Conservation (phyloP, 1,284 basidiomycete species). For the Pterula multifida region DNA sequence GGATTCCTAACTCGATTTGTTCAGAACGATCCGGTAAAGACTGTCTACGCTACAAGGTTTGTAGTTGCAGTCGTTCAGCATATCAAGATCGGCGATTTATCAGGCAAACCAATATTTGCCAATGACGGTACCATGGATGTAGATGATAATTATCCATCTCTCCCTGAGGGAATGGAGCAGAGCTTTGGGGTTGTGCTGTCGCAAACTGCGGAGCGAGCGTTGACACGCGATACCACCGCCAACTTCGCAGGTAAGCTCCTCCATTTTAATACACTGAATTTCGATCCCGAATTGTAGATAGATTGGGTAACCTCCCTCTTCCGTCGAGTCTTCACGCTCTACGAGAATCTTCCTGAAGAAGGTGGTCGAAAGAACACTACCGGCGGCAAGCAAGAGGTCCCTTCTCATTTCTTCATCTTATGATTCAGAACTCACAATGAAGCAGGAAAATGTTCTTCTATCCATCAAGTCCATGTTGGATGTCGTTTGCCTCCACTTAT, state of each 20-base stretch:
- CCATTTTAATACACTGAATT: conserved; percentile 4
- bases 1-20: conserved; percentile 6
- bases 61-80: conserved; percentile 71
- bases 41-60: conserved; percentile 71
- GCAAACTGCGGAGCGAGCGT: conserved; percentile 60
- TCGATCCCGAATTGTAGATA: conserved; percentile 14
- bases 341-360: conserved; percentile 92
- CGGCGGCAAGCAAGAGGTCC: conserved; percentile 68
- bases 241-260: conserved; percentile 54
- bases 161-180: conserved; percentile 45
- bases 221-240: conserved; percentile 69
- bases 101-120: conserved; percentile 26
- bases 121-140: conserved; percentile 44
- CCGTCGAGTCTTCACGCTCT: conserved; percentile 76
- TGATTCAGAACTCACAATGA: not conserved
- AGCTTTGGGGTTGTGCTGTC: conserved; percentile 39
- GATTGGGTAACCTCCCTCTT: conserved; percentile 90
- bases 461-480: conserved; percentile 78
- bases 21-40: conserved; percentile 90
- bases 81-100: conserved; percentile 74
- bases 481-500: conserved; percentile 80
- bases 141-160: conserved; percentile 26
- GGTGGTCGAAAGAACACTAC: conserved; percentile 72
- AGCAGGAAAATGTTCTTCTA: conserved; percentile 60
- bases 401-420: not conserved